These are phyloP conservation scores for Serendipita sp. DNA, from an alignment of 768 basidiomycete genomes.

Conservation along the genomic window DNA sequence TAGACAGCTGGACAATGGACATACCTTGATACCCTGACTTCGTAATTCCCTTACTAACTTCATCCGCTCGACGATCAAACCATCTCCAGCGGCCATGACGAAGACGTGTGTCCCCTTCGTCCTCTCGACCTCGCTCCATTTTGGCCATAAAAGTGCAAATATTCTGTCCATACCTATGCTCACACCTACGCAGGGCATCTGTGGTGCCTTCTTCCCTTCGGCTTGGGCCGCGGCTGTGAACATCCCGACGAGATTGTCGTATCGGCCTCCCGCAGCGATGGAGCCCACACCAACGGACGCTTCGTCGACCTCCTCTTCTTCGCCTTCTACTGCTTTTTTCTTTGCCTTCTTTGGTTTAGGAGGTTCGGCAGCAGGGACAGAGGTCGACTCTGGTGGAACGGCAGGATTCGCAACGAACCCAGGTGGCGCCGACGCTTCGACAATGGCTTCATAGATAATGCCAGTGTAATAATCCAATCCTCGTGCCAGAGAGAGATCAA, in stretches of 20 bases:
- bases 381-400: slow-evolving; percentile 17
- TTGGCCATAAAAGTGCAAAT: slow-evolving; percentile 79
- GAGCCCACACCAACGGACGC: slow-evolving; percentile 95
- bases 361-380: slow-evolving; percentile 25
- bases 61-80: slow-evolving; percentile 72
- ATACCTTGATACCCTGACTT: slow-evolving; percentile 73
- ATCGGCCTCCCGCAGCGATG: slow-evolving; percentile 95
- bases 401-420: slow-evolving; percentile 41
- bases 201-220: slow-evolving; percentile 36
- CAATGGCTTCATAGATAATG: slow-evolving; percentile 91
- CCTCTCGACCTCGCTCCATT: slow-evolving; percentile 62
- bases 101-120: slow-evolving; percentile 88
- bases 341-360: slow-evolving; percentile 15
- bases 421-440: slow-evolving; percentile 86
- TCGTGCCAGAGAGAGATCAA: slow-evolving; percentile 93
- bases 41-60: slow-evolving; percentile 62
- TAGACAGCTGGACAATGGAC: slow-evolving; percentile 12
- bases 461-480: slow-evolving; percentile 98
- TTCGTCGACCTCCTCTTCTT: slow-evolving; percentile 67
- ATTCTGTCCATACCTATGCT: slow-evolving; percentile 87
- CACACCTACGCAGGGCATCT: slow-evolving; percentile 80
- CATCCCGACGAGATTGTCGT: slow-evolving; percentile 87
- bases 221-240: slow-evolving; percentile 66
- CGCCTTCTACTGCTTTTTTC: slow-evolving; percentile 18
- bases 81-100: slow-evolving; percentile 83